Base-by-base conservation (phyloP, 495 filamentous ascomycete genomes). In the Ascobolus immersus region DNA sequence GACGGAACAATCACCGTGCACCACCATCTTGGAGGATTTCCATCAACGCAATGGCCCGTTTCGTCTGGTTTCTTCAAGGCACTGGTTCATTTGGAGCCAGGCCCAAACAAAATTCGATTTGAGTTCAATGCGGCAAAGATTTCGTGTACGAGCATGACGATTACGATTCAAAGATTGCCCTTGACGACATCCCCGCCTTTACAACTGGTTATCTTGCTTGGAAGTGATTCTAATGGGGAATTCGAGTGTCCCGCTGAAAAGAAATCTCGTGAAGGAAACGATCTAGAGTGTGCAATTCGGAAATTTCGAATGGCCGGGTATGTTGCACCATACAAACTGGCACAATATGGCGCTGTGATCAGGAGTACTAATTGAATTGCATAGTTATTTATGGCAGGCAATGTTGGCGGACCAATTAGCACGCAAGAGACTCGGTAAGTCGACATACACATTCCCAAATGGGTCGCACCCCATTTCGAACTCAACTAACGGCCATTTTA, bases 1-100 rank as follows among this genome's bases (percentile, higher is more conserved):
- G 81, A 91, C 44, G 86, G 86, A 32, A 72, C 52, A 21, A 42
- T 94, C 28, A 81, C 69, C 5, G 65, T 92, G 34, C 71, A 59
- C 44, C 77, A 86, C 37, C 70, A 79, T 40, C 71, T 89, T 47
- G 78, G 91, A 48, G 67, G 55, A 4, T 47, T 47, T 29, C 73
- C 73, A 15, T 50, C 65, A 21, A 71, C 65, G 15, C 52, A 57
- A 39, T 80, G 75, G 76, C 76, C 72, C 12, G 71, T 79, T 29
- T 67, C 54, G 39, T 65, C 69, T 30, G 76, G 71, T 4, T 61
- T 75, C 47, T 80, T 80, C 58, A 82, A 80, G 52, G 65, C 62
- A 24, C 60, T 82, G 20, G 59, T 77, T 9, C 61, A 78, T 47
- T 61, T 81, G 12, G 57, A 67, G 19, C 73, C 74, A 1, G 74